Evolutionary conservation across 1,139 yeast species (phyloP).

Genomic region (Pichiaceae sp.): DNA sequence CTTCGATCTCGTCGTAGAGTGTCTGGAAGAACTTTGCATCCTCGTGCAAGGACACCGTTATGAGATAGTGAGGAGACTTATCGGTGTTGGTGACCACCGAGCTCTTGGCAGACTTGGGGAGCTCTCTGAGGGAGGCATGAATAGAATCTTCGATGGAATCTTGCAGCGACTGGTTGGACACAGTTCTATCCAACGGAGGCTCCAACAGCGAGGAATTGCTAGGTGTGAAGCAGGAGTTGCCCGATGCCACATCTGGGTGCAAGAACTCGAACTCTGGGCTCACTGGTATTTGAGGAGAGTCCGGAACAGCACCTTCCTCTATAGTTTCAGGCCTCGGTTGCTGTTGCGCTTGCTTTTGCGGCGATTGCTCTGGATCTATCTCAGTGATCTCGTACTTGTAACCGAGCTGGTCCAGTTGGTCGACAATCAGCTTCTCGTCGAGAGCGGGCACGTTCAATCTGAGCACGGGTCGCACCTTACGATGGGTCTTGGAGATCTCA

Average conservation of each 20-base stretch:
- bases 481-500: conserved; percentile 12
- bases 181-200: neutral
- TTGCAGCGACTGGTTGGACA: neutral
- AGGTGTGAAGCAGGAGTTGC: no score
- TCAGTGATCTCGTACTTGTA: conserved; percentile 21
- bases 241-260: neutral
- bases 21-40: conserved; percentile 48
- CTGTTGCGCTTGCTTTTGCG: conserved; percentile 6
- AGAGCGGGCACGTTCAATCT: conserved; percentile 14
- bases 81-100: conserved; percentile 10
- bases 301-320: neutral
- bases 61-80: conserved; percentile 14
- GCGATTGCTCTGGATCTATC: conserved; percentile 19
- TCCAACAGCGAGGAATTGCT: neutral
- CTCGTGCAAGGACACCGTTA: conserved; percentile 27
- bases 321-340: neutral
- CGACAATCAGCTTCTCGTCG: conserved; percentile 11
- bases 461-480: conserved; percentile 15
- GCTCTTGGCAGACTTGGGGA: neutral
- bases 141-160: neutral
- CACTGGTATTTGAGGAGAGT: neutral
- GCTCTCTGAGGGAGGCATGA: neutral
- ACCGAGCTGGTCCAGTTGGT: conserved; percentile 11
- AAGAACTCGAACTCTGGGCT: neutral
- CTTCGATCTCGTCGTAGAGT: conserved; percentile 48